Percentiles rank a stretch among this genome's conserved stretches.
phyloP scores from a whole-genome alignment of 1,284 basidiomycete genomes.

The Cutaneotrichosporon daszewskae region DNA sequence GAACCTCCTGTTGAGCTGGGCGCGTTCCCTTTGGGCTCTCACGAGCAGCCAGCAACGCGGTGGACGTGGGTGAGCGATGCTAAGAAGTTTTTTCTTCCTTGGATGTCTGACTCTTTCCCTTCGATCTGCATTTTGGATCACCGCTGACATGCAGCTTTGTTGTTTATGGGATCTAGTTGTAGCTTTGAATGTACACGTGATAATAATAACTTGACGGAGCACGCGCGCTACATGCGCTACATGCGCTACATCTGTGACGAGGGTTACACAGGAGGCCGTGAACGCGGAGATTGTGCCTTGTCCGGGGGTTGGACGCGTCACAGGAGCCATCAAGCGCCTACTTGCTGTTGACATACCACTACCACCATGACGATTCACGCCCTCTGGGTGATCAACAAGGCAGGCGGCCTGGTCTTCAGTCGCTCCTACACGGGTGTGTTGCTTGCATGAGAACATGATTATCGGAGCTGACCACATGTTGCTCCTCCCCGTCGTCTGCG shows the following conservation, averaged over 20 bases:
- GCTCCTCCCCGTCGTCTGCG: too few relatives aligned
- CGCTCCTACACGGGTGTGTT: constrained; percentile 77
- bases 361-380: constrained; percentile 40
- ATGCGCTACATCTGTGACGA: too few relatives aligned
- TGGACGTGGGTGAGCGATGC: constrained; percentile 36
- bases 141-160: constrained; percentile 2
- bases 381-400: constrained; percentile 89
- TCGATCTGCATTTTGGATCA: not conserved
- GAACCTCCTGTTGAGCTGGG: constrained; percentile 42
- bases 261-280: too few relatives aligned
- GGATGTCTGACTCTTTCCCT: constrained; percentile 48
- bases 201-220: too few relatives aligned
- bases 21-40: constrained; percentile 30
- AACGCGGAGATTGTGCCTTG: too few relatives aligned
- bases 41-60: constrained; percentile 22
- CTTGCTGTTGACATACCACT: too few relatives aligned
- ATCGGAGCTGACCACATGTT: too few relatives aligned
- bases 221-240: too few relatives aligned
- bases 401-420: constrained; percentile 92
- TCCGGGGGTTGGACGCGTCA: too few relatives aligned
- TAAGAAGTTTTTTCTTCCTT: constrained; percentile 49
- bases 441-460: too few relatives aligned
- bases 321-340: too few relatives aligned
- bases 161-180: constrained; percentile 1
- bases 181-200: not conserved